A percentile compares a stretch with the other conserved stretches of the same genome.
Evolutionary conservation across 2,329 filamentous ascomycete genomes (phyloP).

Genomic region (Monosporascus sp.): DNA sequence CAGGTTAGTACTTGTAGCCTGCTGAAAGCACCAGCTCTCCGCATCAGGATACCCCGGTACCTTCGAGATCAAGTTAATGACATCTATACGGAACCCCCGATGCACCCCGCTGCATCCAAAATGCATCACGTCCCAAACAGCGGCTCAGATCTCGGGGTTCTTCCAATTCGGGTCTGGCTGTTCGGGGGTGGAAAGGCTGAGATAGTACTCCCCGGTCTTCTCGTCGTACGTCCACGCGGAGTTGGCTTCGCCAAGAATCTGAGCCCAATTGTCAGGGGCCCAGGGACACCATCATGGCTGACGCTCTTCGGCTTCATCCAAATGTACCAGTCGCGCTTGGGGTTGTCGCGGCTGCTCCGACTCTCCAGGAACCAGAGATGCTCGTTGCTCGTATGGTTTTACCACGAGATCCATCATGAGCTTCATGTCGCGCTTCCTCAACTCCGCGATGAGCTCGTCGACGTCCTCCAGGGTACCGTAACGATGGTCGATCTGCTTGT

Average conservation of each 20-base stretch:
- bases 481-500: constrained; percentile 57
- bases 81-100: constrained; percentile 72
- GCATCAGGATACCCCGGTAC: constrained; percentile 53
- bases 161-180: constrained; percentile 90
- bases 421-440: constrained; percentile 60
- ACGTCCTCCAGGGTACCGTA: constrained; percentile 66
- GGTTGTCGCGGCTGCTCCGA: constrained; percentile 52
- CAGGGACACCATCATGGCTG: constrained; percentile 51
- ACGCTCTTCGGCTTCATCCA: constrained; percentile 48
- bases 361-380: constrained; percentile 69
- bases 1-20: constrained; percentile 44
- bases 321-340: constrained; percentile 67
- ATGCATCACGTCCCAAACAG: constrained; percentile 67
- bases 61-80: constrained; percentile 70
- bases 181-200: constrained; percentile 68
- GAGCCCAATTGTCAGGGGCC: constrained; percentile 74
- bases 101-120: constrained; percentile 72
- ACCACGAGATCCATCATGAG: constrained; percentile 72
- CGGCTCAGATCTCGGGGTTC: constrained; percentile 59
- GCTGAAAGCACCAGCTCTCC: constrained; percentile 43
- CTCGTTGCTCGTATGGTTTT: constrained; percentile 72
- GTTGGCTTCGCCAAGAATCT: constrained; percentile 53
- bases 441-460: constrained; percentile 53
- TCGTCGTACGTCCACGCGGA: constrained; percentile 68
- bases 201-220: constrained; percentile 67